Evolutionary conservation across 202 grass and related monocot species (phyloP), one percentile per base, ranked within the genome.

Genomic region (Schoenoplectus tabernaemontani): DNA sequence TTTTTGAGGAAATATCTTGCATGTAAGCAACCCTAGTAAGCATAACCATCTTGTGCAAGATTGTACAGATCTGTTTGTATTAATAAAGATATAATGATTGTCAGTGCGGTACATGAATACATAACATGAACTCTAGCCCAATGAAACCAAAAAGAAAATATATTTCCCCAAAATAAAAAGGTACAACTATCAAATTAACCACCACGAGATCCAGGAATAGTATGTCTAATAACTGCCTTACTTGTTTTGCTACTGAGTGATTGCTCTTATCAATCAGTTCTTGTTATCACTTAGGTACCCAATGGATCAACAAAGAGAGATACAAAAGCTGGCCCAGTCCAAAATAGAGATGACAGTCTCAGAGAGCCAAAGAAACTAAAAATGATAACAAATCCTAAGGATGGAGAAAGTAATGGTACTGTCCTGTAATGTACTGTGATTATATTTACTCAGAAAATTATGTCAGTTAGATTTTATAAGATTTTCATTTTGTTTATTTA

Each of bases 311-410:
- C 79, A 64, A 76, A 62, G 80, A 86, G 85, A 84, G 70, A 61
- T 76, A 50, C 48, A 60, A 60, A 72, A 57, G 84, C 88, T 78
- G 85, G 87, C 82, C 83, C 36, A 26, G 12, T 59, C 19, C 85
- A 77, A 84, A 44, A 10, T 78, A 78, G 3, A 33, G 79, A 85
- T 61, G 72, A 79, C 4, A 50, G 74, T 85, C 38, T 42, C 16
- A 87, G 86, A 77, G 88, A 94, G 15, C 64, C 72, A 81, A 98
- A 98, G 81, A 94, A 81, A 69, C 91, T 83, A 57, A 98, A 90
- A 64, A 15, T 84, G 17, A 80, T 42, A 20, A 42, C 7, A 36
- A 51, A 47, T 80, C 59, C 86, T 2, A 48, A 57, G 26, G 81
- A 77, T 63, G 59, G 51, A 80, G 53, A 36, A 44, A 13, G 9